Evolutionary conservation across 805 yeast genomes (phyloP).

Genomic region (Saturnispora dispora): DNA sequence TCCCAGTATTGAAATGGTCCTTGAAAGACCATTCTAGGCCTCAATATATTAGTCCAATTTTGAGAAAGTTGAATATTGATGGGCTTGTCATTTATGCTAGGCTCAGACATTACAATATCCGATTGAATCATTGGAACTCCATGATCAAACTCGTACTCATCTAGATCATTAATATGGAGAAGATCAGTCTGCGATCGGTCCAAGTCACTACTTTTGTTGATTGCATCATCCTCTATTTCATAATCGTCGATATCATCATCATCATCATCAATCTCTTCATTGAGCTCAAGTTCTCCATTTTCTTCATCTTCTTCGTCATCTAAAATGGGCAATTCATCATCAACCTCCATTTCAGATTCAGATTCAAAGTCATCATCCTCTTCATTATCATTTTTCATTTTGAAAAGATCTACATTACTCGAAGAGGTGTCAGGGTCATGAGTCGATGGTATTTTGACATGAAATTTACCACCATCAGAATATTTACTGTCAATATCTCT

Average conservation of each 20-base stretch:
- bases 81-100: neutral
- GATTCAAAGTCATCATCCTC: slow-evolving; percentile 9
- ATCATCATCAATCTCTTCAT: slow-evolving; percentile 18
- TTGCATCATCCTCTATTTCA: slow-evolving; percentile 14
- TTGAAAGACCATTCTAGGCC: slow-evolving; percentile 2
- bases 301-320: slow-evolving; percentile 2
- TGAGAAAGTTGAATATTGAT: neutral
- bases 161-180: slow-evolving; percentile 5
- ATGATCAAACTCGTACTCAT: slow-evolving; percentile 1
- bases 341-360: slow-evolving; percentile 28
- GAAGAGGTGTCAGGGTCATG: neutral
- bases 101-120: neutral
- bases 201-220: slow-evolving; percentile 8
- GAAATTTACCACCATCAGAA: slow-evolving; percentile 84
- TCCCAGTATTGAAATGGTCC: slow-evolving; percentile 1
- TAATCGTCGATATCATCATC: slow-evolving; percentile 6
- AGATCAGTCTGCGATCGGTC: neutral
- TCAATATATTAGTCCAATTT: slow-evolving; percentile 2
- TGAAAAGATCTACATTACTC: neutral
- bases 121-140: neutral
- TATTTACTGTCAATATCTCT: slow-evolving; percentile 78
- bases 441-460: slow-evolving; percentile 30
- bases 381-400: neutral
- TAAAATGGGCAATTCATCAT: slow-evolving; percentile 2
- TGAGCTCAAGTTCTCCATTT: neutral